Evolutionary conservation across 2,329 filamentous ascomycete genomes (phyloP), one percentile per base, ranked within the genome.

Genomic region (Alternaria brassicicola): DNA sequence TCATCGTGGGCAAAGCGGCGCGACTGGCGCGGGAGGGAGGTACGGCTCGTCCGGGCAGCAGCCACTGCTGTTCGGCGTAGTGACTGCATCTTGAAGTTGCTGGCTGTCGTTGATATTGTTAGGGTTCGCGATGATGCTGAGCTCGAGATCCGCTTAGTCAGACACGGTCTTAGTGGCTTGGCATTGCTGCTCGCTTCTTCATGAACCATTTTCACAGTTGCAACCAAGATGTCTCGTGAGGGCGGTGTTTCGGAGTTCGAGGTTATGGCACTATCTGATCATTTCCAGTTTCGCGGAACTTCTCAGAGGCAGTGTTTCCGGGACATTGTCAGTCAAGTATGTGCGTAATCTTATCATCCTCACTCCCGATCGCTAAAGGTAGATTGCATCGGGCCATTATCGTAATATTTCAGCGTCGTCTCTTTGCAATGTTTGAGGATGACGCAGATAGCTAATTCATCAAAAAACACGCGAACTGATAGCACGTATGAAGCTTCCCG

Each of bases 61-160:
- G 76, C 70, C 49, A 74, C 68, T 62, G 78, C 78, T 73, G 76
- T 78, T 72, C 79, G 74, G 68, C 77, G 78, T 61, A 80, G 68
- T 64, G 79, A 72, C 72, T 81, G 80, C 80, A 82, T 83, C 23
- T 63, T 70, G 71, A 58, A 58, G 60, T 63, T 53, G 57, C 67
- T 61, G 62, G 63, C 57, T 58, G 67, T 57, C 43, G 64, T 71
- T 64, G 61, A 54, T 64, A 54, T 46, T 41, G 57, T 30, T 36
- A 39, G 50, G 60, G 59, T 62, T 69, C 56, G 66, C 65, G 49
- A 68, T 71, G 69, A 67, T 71, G 69, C 52, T 57, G 52, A 67
- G 72, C 69, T 71, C 63, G 58, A 64, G 57, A 47, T 61, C 31
- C 36, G 62, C 60, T 66, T 59, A 50, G 39, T 51, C 55, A 33